A percentile compares a stretch with the other conserved stretches of the same genome.
Conservation (phyloP, 257 asterid genomes). For the Phtheirospermum japonicum region DNA sequence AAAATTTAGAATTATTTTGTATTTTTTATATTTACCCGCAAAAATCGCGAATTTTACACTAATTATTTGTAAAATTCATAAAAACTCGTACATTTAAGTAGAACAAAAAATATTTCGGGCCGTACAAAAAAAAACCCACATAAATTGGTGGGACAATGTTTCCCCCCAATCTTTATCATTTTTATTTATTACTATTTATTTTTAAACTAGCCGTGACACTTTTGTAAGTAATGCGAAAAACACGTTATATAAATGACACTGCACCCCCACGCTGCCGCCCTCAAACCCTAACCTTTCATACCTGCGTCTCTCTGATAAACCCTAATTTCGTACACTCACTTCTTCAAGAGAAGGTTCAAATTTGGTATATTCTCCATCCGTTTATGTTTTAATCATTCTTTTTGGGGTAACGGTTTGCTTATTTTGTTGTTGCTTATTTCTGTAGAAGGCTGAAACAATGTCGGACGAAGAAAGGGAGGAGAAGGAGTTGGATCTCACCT, state of each 20-base stretch:
- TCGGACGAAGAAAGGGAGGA: constrained; percentile 96
- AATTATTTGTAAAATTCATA: no score
- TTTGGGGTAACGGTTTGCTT: neutral
- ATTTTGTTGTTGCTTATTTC: constrained; percentile 5
- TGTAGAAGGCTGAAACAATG: constrained; percentile 46
- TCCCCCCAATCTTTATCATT: no score
- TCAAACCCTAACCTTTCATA: constrained; percentile 29
- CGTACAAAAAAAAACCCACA: no score
- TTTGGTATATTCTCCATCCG: constrained; percentile 28
- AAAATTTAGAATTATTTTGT: no score
- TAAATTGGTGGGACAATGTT: no score
- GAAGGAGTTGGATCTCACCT: constrained; percentile 86
- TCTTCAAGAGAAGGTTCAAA: constrained; percentile 1
- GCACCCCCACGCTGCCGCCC: constrained; percentile 22
- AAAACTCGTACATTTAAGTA: no score
- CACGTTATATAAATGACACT: constrained; percentile 29
- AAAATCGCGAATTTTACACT: no score
- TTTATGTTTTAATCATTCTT: neutral
- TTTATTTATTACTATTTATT: no score
- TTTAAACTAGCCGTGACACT: neutral
- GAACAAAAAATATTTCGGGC: no score
- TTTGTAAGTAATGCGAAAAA: constrained; percentile 5
- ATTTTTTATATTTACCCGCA: no score
- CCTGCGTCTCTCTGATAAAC: constrained; percentile 26
- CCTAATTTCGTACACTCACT: constrained; percentile 26